Evolutionary conservation across 495 filamentous ascomycete species (phyloP), one percentile per base, ranked within the genome.

Genomic region (Paragyromitra xinjiangensis): DNA sequence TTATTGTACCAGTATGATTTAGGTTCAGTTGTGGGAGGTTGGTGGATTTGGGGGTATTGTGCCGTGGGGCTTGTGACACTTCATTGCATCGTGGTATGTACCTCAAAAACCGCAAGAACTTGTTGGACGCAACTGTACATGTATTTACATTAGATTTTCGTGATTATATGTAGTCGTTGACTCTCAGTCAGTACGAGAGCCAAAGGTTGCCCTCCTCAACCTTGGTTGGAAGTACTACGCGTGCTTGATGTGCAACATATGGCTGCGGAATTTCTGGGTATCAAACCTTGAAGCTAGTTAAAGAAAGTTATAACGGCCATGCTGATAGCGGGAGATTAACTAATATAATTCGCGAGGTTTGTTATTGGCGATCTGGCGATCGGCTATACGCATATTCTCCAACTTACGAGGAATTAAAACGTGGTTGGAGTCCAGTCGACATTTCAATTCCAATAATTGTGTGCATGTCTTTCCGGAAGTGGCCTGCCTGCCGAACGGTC

Each of bases 381-480:
- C 59, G 61, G 61, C 45, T 56, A 66, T 44, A 48, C 70, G 29
- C 45, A 64, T 72, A 71, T 64, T 42, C 68, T 50, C 48, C 37
- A 64, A 34, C 53, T 74, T 69, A 50, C 56, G 24, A 70, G 56
- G 12, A 42, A 63, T 70, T 42, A 71, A 75, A 75, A 75, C 67
- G 66, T 75, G 73, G 73, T 63, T 72, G 61, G 39, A 75, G 58
- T 59, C 51, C 61, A 72, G 68, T 66, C 73, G 73, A 51, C 29
- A 77, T 72, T 75, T 40, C 66, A 64, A 71, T 64, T 40, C 66
- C 45, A 76, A 64, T 64, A 62, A 59, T 29, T 75, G 56, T 19
- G 72, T 75, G 58, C 73, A 75, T 70, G 39, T 48, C 26, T 75
- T 71, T 71, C 73, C 73, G 73, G 73, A 75, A 75, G 73, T 75